These are phyloP conservation scores for Fomitopsis betulina DNA, from an alignment of 1,284 basidiomycete genomes.

Conservation along the genomic window DNA sequence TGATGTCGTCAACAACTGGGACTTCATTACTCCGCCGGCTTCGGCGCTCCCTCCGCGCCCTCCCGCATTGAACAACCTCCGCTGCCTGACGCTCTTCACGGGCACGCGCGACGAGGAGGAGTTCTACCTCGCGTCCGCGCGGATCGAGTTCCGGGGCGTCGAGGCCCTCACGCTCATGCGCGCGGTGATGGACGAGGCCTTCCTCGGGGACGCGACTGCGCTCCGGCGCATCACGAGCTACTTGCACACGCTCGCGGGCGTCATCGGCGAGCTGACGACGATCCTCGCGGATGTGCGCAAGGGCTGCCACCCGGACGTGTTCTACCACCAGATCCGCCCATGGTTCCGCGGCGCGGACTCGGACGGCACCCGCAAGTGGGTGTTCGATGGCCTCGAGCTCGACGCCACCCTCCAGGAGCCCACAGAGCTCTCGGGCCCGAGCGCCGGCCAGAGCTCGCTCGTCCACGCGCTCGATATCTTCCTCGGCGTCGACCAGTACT, in stretches of 20 bases:
- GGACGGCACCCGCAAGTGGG: slow-evolving; percentile 63
- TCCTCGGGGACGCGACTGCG: slow-evolving; percentile 82
- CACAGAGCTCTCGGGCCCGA: slow-evolving; percentile 77
- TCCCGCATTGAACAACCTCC: slow-evolving; percentile 52
- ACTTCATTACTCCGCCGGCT: slow-evolving; percentile 33
- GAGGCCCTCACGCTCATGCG: slow-evolving; percentile 86
- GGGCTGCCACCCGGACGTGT: slow-evolving; percentile 75
- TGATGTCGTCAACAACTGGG: slow-evolving; percentile 93
- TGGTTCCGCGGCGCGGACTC: slow-evolving; percentile 91
- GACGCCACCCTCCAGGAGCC: slow-evolving; percentile 46
- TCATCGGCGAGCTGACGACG: slow-evolving; percentile 62
- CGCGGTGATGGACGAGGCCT: slow-evolving; percentile 86
- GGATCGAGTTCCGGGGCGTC: slow-evolving; percentile 92
- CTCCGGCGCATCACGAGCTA: slow-evolving; percentile 70
- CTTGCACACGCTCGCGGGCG: slow-evolving; percentile 58
- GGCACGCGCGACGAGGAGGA: slow-evolving; percentile 81
- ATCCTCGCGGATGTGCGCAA: slow-evolving; percentile 65
- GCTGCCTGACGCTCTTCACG: slow-evolving; percentile 73
- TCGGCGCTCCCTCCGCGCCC: slow-evolving; percentile 14
- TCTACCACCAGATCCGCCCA: slow-evolving; percentile 84
- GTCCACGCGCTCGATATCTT: slow-evolving; percentile 90
- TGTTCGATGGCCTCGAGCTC: slow-evolving; percentile 73
- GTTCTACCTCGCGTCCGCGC: slow-evolving; percentile 85
- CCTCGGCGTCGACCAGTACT: slow-evolving; percentile 75
- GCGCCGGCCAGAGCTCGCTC: slow-evolving; percentile 87